Conservation (phyloP, 768 basidiomycete species). For the Cubamyces sp. region DNA sequence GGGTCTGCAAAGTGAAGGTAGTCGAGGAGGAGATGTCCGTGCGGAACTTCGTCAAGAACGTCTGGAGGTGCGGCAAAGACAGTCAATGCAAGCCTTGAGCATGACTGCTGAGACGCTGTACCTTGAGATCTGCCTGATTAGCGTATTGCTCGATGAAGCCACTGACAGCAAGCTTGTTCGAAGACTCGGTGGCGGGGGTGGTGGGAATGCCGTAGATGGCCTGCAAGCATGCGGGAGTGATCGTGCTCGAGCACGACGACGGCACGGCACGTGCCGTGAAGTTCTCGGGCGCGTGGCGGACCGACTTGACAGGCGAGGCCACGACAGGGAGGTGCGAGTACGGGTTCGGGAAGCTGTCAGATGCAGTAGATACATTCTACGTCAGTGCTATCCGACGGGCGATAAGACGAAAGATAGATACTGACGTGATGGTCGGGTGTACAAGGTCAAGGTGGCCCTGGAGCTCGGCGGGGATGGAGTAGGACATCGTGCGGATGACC, state of each 20-base stretch:
- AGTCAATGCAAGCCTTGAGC: not conserved
- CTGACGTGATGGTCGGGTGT: constrained; percentile 36
- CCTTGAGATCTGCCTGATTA: constrained; percentile 34
- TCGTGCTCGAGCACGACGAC: constrained; percentile 29
- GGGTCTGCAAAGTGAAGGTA: constrained; percentile 25
- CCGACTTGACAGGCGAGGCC: constrained; percentile 29
- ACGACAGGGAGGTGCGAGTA: constrained; percentile 8
- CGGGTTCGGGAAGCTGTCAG: constrained; percentile 26
- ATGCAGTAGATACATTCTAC: not conserved
- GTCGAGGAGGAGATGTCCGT: constrained; percentile 26
- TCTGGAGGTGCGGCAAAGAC: constrained; percentile 40
- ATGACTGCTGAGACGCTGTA: constrained; percentile 33
- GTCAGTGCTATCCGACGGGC: not conserved
- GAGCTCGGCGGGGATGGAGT: constrained; percentile 36
- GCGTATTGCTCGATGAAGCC: constrained; percentile 40
- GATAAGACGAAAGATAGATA: not conserved
- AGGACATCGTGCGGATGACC: constrained; percentile 36
- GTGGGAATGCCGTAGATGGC: constrained; percentile 36
- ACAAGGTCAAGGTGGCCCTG: constrained; percentile 35
- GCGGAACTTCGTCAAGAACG: constrained; percentile 43
- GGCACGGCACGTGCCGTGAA: constrained; percentile 13
- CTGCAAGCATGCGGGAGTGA: constrained; percentile 39
- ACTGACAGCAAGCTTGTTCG: constrained; percentile 38
- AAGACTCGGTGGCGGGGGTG: constrained; percentile 28
- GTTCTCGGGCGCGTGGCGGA: not conserved